phyloP scores from a whole-genome alignment of 1,284 basidiomycete genomes.

The Cryptococcus maquisensis region DNA sequence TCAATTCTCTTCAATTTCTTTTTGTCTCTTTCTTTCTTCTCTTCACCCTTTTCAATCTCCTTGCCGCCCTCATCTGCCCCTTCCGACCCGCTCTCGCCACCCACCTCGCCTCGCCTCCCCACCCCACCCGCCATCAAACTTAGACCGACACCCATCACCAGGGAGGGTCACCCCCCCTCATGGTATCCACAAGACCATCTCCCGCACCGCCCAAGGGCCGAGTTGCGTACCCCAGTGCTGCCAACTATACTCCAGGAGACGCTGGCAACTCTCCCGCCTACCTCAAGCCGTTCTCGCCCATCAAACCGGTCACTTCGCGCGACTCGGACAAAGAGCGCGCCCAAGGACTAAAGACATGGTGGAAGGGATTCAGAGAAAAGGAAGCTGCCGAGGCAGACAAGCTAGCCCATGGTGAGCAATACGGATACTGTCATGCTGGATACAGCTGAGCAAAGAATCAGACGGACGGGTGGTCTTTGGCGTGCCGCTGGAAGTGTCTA shows the following conservation, averaged over 20 bases:
- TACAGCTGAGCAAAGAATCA: neutral
- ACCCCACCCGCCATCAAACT: neutral
- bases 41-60: neutral
- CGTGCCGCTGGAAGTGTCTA: constrained; percentile 72
- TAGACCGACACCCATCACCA: neutral
- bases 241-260: constrained; percentile 37
- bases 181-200: constrained; percentile 43
- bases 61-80: neutral
- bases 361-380: constrained; percentile 61
- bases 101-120: neutral
- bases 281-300: constrained; percentile 15
- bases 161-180: constrained; percentile 8
- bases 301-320: constrained; percentile 16
- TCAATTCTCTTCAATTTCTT: neutral
- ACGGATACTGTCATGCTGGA: neutral
- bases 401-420: neutral
- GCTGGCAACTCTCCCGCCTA: constrained; percentile 24
- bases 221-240: constrained; percentile 39
- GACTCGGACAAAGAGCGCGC: constrained; percentile 34
- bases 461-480: constrained; percentile 64
- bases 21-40: neutral
- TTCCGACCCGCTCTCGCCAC: neutral
- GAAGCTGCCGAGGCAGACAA: constrained; percentile 42
- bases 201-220: constrained; percentile 34
- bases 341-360: constrained; percentile 58